These are phyloP conservation scores for Penicillium silybi DNA, from an alignment of 495 filamentous ascomycete genomes.

Conservation along the genomic window DNA sequence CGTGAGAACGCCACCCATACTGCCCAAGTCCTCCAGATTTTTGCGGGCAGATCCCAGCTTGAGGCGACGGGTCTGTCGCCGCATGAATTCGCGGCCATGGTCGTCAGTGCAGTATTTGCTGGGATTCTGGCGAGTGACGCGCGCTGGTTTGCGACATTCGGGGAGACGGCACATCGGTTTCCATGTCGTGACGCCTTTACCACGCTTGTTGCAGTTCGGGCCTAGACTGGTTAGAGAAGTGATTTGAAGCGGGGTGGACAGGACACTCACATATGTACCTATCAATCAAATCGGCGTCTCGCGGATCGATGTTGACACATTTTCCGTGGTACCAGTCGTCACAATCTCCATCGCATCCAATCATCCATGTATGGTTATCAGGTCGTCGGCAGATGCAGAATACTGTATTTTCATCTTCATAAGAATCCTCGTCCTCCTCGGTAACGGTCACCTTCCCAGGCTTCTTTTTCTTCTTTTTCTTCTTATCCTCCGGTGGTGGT, in stretches of 20 bases:
- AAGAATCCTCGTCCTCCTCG: slow-evolving; percentile 38
- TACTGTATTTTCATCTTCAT: slow-evolving; percentile 47
- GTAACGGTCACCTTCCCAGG: slow-evolving; percentile 11
- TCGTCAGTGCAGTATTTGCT: slow-evolving; percentile 72
- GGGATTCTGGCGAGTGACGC: slow-evolving; percentile 39
- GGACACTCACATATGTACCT: slow-evolving; percentile 60
- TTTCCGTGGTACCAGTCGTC: slow-evolving; percentile 74
- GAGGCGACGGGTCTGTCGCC: slow-evolving; percentile 32
- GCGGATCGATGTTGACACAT: slow-evolving; percentile 60
- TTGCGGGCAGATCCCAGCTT: slow-evolving; percentile 19
- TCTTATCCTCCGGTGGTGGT: slow-evolving; percentile 34
- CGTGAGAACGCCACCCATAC: slow-evolving; percentile 55
- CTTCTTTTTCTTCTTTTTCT: slow-evolving; percentile 30
- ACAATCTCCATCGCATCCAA: slow-evolving; percentile 67
- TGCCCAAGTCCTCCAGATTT: slow-evolving; percentile 43
- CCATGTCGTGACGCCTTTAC: slow-evolving; percentile 58
- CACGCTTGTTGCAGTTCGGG: slow-evolving; percentile 54
- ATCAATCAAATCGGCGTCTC: slow-evolving; percentile 62
- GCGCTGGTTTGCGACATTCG: slow-evolving; percentile 59
- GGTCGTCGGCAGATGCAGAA: slow-evolving; percentile 70
- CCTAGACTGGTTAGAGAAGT: slow-evolving; percentile 29
- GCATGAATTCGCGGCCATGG: slow-evolving; percentile 58
- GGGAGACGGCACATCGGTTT: slow-evolving; percentile 63
- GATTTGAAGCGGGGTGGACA: not conserved
- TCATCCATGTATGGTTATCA: slow-evolving; percentile 75